phyloP scores from a whole-genome alignment of 768 basidiomycete genomes.

The Amanita fuliginea region DNA sequence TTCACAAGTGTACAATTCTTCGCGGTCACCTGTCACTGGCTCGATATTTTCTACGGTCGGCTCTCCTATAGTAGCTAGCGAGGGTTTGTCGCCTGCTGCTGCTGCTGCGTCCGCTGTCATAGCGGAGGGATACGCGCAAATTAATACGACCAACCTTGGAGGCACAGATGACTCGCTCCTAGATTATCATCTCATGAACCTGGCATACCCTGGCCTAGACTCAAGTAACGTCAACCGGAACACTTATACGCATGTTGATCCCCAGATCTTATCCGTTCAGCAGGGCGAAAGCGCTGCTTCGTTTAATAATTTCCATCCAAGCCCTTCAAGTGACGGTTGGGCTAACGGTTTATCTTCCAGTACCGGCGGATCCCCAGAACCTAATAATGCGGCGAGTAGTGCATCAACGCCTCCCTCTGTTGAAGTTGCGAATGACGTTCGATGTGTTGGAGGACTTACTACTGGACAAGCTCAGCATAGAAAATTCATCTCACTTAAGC shows the following conservation, averaged over 20 bases:
- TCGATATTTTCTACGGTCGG: constrained; percentile 15
- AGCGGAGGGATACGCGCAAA: constrained; percentile 62
- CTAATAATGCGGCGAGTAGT: constrained; percentile 47
- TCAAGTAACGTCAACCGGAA: constrained; percentile 27
- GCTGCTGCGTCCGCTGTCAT: constrained; percentile 58
- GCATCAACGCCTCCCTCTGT: constrained; percentile 67
- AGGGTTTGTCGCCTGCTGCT: constrained; percentile 54
- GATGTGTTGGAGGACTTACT: not conserved
- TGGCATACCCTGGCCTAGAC: constrained; percentile 51
- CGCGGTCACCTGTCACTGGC: constrained; percentile 16
- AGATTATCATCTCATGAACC: constrained; percentile 59
- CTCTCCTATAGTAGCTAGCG: constrained; percentile 16
- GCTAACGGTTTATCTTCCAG: constrained; percentile 58
- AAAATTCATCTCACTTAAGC: constrained; percentile 59
- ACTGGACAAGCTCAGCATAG: constrained; percentile 24
- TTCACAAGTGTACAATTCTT: constrained; percentile 14
- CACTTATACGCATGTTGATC: constrained; percentile 79
- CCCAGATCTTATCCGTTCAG: constrained; percentile 56
- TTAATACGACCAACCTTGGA: constrained; percentile 42
- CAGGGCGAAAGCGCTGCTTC: constrained; percentile 14
- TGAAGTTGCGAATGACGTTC: constrained; percentile 27
- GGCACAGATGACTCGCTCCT: constrained; percentile 44
- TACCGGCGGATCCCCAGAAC: constrained; percentile 65
- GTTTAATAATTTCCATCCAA: constrained; percentile 51
- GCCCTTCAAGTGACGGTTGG: constrained; percentile 79